Evolutionary conservation across 345 rosid species (phyloP).

Genomic region (Syzygium aromaticum): DNA sequence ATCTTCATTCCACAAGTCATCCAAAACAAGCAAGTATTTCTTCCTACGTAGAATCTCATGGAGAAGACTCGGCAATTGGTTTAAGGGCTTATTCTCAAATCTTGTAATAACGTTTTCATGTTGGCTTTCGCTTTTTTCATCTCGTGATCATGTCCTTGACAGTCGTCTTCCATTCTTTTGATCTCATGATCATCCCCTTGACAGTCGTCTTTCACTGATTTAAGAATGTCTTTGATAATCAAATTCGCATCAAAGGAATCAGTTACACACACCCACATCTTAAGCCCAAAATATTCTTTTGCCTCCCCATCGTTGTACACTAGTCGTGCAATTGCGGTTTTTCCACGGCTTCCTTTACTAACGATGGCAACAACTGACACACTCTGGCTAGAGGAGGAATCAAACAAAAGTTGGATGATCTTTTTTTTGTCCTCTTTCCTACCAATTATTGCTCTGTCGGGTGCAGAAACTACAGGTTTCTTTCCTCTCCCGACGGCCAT

Average conservation of each 20-base stretch:
- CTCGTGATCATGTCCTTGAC: no score
- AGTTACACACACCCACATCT: neutral
- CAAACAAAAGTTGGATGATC: neutral
- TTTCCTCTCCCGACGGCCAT: neutral
- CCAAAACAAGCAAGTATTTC: neutral
- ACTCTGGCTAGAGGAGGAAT: neutral
- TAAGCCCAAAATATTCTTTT: neutral
- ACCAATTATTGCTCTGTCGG: no score
- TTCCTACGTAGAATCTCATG: neutral
- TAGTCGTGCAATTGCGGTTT: neutral
- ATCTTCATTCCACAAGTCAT: neutral
- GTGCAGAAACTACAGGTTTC: neutral
- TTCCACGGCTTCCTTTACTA: neutral
- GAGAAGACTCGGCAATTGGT: neutral
- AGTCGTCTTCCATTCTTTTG: no score
- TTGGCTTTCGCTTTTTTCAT: no score
- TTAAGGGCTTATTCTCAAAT: neutral
- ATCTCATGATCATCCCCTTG: neutral
- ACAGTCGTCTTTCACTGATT: neutral
- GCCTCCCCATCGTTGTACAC: neutral
- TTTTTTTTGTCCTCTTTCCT: accelerated
- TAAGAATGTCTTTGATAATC: neutral
- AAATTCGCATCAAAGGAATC: neutral
- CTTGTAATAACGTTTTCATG: neutral
- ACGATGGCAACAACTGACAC: neutral